These are phyloP conservation scores for Sporothrix curviconia DNA, from an alignment of 2,329 filamentous ascomycete species.

Conservation along the genomic window DNA sequence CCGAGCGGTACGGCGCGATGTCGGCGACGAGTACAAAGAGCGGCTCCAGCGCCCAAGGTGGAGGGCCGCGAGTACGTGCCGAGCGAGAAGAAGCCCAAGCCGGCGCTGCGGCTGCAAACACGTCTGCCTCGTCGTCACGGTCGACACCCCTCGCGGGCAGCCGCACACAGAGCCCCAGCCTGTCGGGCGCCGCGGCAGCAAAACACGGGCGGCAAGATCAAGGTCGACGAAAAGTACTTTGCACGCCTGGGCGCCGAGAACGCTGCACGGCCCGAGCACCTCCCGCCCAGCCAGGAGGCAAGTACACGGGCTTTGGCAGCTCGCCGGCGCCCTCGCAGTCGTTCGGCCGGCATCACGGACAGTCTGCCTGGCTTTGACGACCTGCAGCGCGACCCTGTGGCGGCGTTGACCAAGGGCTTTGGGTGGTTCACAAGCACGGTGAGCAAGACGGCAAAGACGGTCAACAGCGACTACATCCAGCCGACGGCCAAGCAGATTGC, in stretches of 20 bases:
- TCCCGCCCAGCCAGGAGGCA: constrained; percentile 86
- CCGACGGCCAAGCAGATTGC: constrained; percentile 85
- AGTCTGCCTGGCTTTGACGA: constrained; percentile 70
- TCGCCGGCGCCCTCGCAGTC: constrained; percentile 47
- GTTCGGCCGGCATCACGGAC: constrained; percentile 32
- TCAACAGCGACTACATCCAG: constrained; percentile 88
- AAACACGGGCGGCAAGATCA: constrained; percentile 42
- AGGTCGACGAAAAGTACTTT: constrained; percentile 83
- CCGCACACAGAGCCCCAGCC: constrained; percentile 24
- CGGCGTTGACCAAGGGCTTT: constrained; percentile 82
- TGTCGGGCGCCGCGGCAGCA: not conserved
- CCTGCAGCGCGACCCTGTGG: constrained; percentile 84
- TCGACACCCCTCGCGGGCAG: constrained; percentile 17
- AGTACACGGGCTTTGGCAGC: constrained; percentile 86
- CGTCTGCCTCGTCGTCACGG: constrained; percentile 31
- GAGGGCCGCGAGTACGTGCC: constrained; percentile 83
- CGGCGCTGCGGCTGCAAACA: constrained; percentile 38
- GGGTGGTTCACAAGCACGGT: constrained; percentile 90
- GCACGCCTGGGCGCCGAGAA: constrained; percentile 78
- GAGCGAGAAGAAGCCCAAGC: constrained; percentile 46
- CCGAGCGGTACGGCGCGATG: constrained; percentile 82
- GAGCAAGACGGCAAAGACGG: constrained; percentile 80
- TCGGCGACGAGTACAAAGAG: constrained; percentile 94
- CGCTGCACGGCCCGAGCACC: constrained; percentile 61
- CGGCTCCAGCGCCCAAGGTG: constrained; percentile 76